These are phyloP conservation scores for Micractinium sp. DNA, from an alignment of 139 green algal genomes.

Conservation along the genomic window DNA sequence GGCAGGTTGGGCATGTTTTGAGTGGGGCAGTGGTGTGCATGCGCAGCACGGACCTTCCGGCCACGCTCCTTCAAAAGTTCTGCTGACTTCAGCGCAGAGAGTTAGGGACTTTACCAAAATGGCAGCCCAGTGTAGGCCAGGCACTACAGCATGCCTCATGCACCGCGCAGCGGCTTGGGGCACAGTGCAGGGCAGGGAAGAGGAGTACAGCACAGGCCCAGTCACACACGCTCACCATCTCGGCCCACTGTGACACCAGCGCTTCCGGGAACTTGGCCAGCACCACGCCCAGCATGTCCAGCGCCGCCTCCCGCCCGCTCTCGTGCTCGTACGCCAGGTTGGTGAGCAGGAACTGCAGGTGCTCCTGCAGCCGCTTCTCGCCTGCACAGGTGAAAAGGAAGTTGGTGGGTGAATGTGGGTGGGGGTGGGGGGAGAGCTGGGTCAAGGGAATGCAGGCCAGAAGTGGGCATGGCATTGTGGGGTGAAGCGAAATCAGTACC, in stretches of 20 bases:
- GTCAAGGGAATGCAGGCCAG: not conserved
- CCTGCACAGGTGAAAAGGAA: not conserved
- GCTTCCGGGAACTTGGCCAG: conserved; percentile 84
- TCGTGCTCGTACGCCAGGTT: conserved; percentile 89
- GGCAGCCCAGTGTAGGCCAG: too few species aligned
- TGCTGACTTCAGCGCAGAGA: too few species aligned
- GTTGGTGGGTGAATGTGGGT: not conserved
- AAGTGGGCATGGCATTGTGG: not conserved
- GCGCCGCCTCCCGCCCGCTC: conserved; percentile 63
- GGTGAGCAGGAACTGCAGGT: conserved; percentile 79
- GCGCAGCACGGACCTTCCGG: too few species aligned
- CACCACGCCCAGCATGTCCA: conserved; percentile 82
- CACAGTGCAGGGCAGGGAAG: not conserved
- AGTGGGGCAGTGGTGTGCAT: too few species aligned
- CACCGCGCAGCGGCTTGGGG: too few species aligned
- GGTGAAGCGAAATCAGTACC: not conserved
- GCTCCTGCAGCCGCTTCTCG: conserved; percentile 67
- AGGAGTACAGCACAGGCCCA: not conserved
- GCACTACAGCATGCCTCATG: too few species aligned
- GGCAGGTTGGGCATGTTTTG: not conserved
- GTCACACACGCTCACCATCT: conserved; percentile 24
- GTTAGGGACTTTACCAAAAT: too few species aligned
- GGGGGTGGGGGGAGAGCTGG: too few species aligned
- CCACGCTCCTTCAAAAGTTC: too few species aligned
- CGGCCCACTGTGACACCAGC: conserved; percentile 65